A percentile compares a stretch with the other conserved stretches of the same genome.
Conservation (phyloP, 2,329 filamentous ascomycete species). For the Aspergillus sp. region DNA sequence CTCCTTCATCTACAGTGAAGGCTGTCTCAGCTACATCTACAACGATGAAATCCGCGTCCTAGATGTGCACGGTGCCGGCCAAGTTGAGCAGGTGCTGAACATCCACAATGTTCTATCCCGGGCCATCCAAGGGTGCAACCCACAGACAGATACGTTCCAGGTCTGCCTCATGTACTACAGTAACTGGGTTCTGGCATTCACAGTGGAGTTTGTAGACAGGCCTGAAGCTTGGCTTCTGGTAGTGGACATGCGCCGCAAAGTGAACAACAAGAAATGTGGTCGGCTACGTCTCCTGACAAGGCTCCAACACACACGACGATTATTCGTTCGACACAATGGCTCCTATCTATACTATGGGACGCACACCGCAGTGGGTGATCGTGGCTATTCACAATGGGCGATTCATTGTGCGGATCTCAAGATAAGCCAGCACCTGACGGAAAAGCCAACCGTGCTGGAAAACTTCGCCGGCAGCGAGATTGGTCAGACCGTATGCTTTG, state of each 20-base stretch:
- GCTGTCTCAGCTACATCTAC: conserved; percentile 65
- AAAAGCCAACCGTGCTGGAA: conserved; percentile 54
- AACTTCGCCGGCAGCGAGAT: conserved; percentile 66
- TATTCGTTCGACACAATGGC: conserved; percentile 68
- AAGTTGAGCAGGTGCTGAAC: conserved; percentile 59
- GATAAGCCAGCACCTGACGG: conserved; percentile 42
- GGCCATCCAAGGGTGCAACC: conserved; percentile 37
- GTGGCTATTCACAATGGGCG: conserved; percentile 64
- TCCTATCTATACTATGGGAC: conserved; percentile 67
- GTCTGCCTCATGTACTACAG: conserved; percentile 61
- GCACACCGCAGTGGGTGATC: conserved; percentile 55
- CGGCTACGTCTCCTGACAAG: conserved; percentile 46
- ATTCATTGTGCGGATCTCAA: conserved; percentile 57
- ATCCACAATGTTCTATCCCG: conserved; percentile 47
- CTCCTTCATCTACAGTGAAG: conserved; percentile 63
- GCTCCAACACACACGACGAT: conserved; percentile 53
- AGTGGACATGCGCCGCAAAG: conserved; percentile 43
- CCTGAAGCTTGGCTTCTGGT: conserved; percentile 57
- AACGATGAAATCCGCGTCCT: conserved; percentile 59
- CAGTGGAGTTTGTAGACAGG: conserved; percentile 51
- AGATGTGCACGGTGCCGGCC: conserved; percentile 55
- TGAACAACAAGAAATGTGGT: conserved; percentile 23
- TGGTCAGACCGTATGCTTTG: conserved; percentile 69
- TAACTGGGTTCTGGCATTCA: conserved; percentile 59
- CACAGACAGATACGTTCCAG: conserved; percentile 41